These are phyloP conservation scores for Pilobolus umbonatus DNA, from an alignment of 192 early-diverging fungal genomes.

Conservation along the genomic window DNA sequence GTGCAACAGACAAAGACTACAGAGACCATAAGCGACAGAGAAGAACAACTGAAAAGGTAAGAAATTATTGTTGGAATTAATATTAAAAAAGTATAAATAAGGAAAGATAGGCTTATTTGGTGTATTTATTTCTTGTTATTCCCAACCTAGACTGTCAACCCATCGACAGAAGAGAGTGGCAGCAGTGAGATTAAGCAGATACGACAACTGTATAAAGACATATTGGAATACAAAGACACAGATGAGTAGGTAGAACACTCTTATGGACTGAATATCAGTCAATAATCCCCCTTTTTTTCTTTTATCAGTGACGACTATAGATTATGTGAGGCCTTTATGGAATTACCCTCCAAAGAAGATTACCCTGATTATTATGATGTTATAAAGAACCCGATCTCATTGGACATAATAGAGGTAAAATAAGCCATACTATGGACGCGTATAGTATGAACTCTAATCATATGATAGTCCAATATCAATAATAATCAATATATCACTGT, in stretches of 20 bases:
- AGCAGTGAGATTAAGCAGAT: neutral
- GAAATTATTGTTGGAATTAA: too few species aligned
- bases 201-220: slow-evolving; percentile 1
- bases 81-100: neutral
- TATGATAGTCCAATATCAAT: slow-evolving; percentile 24
- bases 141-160: neutral
- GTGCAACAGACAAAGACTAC: slow-evolving; percentile 16
- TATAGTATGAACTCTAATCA: neutral
- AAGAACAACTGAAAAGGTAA: too few species aligned
- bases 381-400: slow-evolving; percentile 55
- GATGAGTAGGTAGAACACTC: slow-evolving; percentile 13
- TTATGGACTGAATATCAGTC: neutral
- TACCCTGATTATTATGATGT: slow-evolving; percentile 45
- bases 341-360: slow-evolving; percentile 35
- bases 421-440: neutral
- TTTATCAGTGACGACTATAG: slow-evolving; percentile 26
- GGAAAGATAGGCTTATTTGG: neutral
- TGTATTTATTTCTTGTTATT: neutral
- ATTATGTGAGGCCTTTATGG: slow-evolving; percentile 31
- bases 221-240: slow-evolving; percentile 13
- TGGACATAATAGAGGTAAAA: slow-evolving; percentile 44
- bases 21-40: slow-evolving; percentile 23
- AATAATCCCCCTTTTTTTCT: neutral
- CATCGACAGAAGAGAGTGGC: neutral
- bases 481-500: slow-evolving; percentile 24